Base-by-base conservation (phyloP, 208 protist species). In the Spongospora subterranea region DNA sequence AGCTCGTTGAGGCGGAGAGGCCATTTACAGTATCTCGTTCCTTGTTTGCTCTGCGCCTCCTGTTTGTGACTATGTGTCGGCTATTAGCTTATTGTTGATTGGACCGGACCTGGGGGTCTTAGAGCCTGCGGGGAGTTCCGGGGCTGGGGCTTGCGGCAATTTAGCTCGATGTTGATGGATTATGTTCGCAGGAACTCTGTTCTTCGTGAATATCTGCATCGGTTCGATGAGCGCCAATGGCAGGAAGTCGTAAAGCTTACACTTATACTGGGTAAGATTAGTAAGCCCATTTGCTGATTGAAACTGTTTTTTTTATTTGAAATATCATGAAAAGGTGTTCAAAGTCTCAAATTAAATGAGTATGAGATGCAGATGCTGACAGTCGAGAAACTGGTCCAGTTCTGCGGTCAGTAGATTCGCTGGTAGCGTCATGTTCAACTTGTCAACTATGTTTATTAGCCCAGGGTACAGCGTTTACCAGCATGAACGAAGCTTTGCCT, bases 261-360 rank as follows among this genome's bases (percentile, higher is more conserved):
- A 6, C 11, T 82, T 13, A 82, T 82, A 6, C 17, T 82, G 11
- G 71, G 71, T 82, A 17, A 29, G 54, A 17, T 17, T 17, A 29
- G 54, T 17, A n/a, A n/a, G n/a, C n/a, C n/a, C n/a, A n/a, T n/a
- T n/a, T n/a, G n/a, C n/a, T n/a, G n/a, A n/a, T n/a, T n/a, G n/a
- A n/a, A n/a, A n/a, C n/a, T n/a, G n/a, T n/a, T n/a, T n/a, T n/a
- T n/a, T n/a, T n/a, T n/a, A n/a, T n/a, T n/a, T n/a, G n/a, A n/a
- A n/a, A n/a, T 17, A 32, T 29, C 54, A 17, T 29, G 54, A 32
- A 29, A 17, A 65, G 54, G 54, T 29, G n/a, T 82, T 20, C 71
- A 82, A 20, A 82, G 71, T n/a, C 6, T 82, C 17, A 82, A 82
- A n/a, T n/a, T 82, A n/a, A 82, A 82, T n/a, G 71, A 82, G n/a